Evolutionary conservation across 345 rosid genomes (phyloP).

Genomic region (Diplotaxis tenuifolia): DNA sequence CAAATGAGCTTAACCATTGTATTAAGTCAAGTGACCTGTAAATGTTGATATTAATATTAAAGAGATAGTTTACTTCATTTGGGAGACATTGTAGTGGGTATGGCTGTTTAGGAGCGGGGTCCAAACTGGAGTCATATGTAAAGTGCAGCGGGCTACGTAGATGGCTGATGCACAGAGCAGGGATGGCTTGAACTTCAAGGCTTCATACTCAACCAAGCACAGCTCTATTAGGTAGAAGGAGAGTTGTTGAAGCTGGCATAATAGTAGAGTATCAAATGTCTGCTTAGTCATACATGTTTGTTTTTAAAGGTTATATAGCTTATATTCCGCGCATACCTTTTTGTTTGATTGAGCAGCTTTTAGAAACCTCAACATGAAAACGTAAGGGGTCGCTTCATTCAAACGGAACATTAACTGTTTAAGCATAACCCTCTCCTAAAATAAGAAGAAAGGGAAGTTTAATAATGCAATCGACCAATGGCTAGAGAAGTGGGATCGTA

Average conservation of each 20-base stretch:
- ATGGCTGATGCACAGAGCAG: conserved; percentile 89
- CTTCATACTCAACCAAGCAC: conserved; percentile 77
- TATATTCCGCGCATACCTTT: conserved; percentile 44
- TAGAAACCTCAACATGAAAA: conserved; percentile 91
- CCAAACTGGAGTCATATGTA: conserved; percentile 71
- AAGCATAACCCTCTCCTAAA: conserved; percentile 78
- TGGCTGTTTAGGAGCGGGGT: conserved; percentile 63
- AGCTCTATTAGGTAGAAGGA: conserved; percentile 85
- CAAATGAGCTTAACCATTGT: not conserved
- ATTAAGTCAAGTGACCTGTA: conserved; percentile 2
- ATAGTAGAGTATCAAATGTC: not conserved
- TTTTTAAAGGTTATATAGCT: not conserved
- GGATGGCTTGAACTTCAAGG: conserved; percentile 72
- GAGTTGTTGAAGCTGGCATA: conserved; percentile 71
- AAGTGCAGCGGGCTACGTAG: conserved; percentile 72
- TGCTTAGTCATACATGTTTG: conserved; percentile 4
- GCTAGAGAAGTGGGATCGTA: not conserved
- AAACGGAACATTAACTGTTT: conserved; percentile 79
- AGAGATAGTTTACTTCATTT: conserved; percentile 40
- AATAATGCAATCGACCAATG: not conserved
- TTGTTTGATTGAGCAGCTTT: conserved; percentile 87
- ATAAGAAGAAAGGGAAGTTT: not conserved
- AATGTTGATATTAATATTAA: not conserved
- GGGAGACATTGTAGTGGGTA: conserved; percentile 55
- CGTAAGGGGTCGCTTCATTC: conserved; percentile 82